Evolutionary conservation across 2,329 filamentous ascomycete genomes (phyloP), one percentile per base, ranked within the genome.

Genomic region (Alternaria sp.): DNA sequence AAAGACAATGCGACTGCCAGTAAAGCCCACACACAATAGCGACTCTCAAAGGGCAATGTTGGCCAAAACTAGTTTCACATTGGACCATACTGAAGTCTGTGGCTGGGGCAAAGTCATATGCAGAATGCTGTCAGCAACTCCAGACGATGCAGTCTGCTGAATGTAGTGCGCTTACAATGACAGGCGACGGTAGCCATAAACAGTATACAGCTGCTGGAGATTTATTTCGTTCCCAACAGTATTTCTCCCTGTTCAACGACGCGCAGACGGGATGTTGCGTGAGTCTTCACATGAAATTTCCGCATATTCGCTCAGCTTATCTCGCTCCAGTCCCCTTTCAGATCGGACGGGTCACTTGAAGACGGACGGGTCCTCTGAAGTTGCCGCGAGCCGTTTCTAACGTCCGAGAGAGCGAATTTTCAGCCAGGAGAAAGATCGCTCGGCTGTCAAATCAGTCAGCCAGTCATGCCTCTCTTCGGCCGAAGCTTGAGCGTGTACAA

Each of bases 361-460:
- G 43, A 18, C 55, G 48, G 61, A 54, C 60, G 46, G 47, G 34
- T 48, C 44, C 36, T 54, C 52, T 58, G 57, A n/a, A 53, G 44
- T 59, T 57, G 53, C 65, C 62, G 59, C 58, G 66, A 74, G 64
- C 68, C 56, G 65, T 68, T 68, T 64, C 59, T 36, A 54, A 18
- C 54, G 44, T 51, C 44, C 51, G 51, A 56, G 61, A 44, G 47
- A 57, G 57, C 58, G 48, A 54, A 30, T 18, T 53, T 36, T 36
- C 57, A 56, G 30, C 46, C 46, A 38, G 20, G 14, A 51, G 53
- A 51, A 51, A 63, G 63, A 64, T 57, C 44, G 51, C 38, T 68
- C 62, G 66, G 54, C 46, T 57, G 54, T 28, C 54, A 36, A 51
- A 38, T 34, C 51, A 46, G 43, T 54, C 51, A 52, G 30, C 20